A percentile compares a stretch with the other conserved stretches of the same genome.
phyloP scores from a whole-genome alignment of 2,329 filamentous ascomycete genomes.

The Neopestalotiopsis sp. region DNA sequence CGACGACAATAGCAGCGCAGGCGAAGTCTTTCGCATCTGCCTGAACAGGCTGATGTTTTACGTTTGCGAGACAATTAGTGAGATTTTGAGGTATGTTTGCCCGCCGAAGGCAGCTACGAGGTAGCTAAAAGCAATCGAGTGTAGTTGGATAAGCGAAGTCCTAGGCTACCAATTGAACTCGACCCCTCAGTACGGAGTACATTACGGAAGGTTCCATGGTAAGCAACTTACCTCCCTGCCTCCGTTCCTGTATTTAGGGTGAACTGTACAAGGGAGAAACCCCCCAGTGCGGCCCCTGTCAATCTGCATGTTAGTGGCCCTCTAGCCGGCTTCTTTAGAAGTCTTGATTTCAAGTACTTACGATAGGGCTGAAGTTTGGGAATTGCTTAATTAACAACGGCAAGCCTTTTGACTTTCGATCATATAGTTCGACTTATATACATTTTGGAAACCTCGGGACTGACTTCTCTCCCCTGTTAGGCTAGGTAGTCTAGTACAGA shows the following conservation, averaged over 20 bases:
- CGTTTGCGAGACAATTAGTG: background rate
- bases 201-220: background rate
- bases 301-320: background rate
- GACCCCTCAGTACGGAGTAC: background rate
- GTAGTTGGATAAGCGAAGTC: background rate
- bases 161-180: background rate
- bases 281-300: background rate
- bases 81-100: background rate
- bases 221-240: background rate
- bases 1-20: background rate
- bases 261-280: background rate
- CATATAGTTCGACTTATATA: no score
- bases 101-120: background rate
- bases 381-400: background rate
- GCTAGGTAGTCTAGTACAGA: no score
- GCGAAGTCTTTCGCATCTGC: background rate
- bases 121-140: background rate
- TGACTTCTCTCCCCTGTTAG: no score
- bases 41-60: conserved; percentile 11
- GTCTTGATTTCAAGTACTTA: background rate
- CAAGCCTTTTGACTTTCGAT: no score
- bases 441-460: no score
- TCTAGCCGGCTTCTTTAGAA: no score
- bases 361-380: background rate
- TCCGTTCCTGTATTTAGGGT: background rate